Evolutionary conservation across 2,329 filamentous ascomycete genomes (phyloP).

Genomic region (Thielaviopsis musarum): DNA sequence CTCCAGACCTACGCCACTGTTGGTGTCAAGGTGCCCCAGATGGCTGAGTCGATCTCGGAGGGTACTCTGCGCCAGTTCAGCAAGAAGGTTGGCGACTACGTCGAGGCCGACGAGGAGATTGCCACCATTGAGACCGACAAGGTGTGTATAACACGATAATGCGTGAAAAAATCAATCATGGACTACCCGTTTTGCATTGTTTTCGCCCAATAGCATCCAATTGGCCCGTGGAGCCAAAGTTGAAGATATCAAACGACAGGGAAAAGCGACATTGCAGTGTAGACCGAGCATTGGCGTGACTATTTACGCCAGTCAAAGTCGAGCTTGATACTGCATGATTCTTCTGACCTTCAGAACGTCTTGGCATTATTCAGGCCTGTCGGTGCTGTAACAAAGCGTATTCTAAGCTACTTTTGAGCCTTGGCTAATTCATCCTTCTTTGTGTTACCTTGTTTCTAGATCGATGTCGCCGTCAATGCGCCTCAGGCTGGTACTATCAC

Average conservation of each 20-base stretch:
- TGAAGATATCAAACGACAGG: not conserved
- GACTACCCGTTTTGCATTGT: not conserved
- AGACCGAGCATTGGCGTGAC: not conserved
- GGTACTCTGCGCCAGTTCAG: conserved; percentile 91
- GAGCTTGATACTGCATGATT: not conserved
- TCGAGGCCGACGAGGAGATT: conserved; percentile 93
- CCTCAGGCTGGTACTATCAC: conserved; percentile 81
- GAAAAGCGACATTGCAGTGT: not conserved
- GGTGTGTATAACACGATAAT: conserved; percentile 31
- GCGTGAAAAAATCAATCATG: not conserved
- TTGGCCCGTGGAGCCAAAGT: not conserved
- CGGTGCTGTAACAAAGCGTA: not conserved
- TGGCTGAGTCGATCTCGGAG: conserved; percentile 98
- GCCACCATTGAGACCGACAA: conserved; percentile 99
- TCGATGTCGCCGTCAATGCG: conserved; percentile 92
- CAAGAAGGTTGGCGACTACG: conserved; percentile 82
- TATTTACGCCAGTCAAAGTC: not conserved
- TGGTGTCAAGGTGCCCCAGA: conserved; percentile 84
- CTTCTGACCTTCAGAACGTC: not conserved
- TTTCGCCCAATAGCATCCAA: not conserved
- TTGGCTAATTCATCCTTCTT: not conserved
- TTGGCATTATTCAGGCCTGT: not conserved
- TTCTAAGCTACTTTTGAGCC: not conserved
- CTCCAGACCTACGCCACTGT: conserved; percentile 57
- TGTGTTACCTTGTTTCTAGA: conserved; percentile 34